These are phyloP conservation scores for Leishmania amazonensis DNA, from an alignment of 208 protist genomes.

Conservation along the genomic window DNA sequence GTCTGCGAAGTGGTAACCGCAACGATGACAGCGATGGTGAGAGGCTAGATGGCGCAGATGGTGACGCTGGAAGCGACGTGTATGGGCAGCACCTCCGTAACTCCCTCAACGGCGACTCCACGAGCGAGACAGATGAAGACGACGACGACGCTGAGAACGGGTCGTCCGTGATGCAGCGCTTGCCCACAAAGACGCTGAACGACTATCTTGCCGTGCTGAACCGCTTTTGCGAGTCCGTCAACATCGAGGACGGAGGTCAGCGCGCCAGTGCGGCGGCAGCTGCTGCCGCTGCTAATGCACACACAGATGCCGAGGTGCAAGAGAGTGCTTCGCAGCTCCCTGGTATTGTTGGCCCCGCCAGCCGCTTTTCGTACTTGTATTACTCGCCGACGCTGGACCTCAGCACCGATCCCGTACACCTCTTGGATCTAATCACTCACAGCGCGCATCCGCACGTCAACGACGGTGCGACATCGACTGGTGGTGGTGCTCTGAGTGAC, in stretches of 20 bases:
- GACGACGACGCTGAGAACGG: conserved; percentile 13
- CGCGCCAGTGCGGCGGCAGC: neutral
- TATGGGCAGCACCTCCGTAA: neutral
- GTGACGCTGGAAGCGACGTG: neutral
- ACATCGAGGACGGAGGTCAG: conserved; percentile 17
- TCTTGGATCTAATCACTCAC: conserved; percentile 28
- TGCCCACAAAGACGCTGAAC: conserved; percentile 40
- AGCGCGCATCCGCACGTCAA: conserved; percentile 1
- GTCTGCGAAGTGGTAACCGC: neutral
- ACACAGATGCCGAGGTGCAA: neutral
- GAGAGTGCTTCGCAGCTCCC: conserved; percentile 7
- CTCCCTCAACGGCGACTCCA: neutral
- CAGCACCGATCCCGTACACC: conserved; percentile 46
- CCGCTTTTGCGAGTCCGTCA: conserved; percentile 50
- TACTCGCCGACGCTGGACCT: conserved; percentile 75
- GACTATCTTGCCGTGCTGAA: conserved; percentile 61
- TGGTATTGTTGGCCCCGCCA: conserved; percentile 15
- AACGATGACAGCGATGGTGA: too few relatives aligned
- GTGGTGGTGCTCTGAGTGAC: neutral
- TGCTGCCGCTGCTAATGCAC: neutral
- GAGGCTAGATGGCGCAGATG: neutral
- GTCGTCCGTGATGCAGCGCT: conserved; percentile 12
- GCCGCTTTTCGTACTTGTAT: conserved; percentile 58
- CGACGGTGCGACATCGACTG: neutral
- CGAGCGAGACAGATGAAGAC: conserved; percentile 13